Base-by-base conservation (phyloP, 2,329 filamentous ascomycete genomes). In the Neonectria magnoliae region DNA sequence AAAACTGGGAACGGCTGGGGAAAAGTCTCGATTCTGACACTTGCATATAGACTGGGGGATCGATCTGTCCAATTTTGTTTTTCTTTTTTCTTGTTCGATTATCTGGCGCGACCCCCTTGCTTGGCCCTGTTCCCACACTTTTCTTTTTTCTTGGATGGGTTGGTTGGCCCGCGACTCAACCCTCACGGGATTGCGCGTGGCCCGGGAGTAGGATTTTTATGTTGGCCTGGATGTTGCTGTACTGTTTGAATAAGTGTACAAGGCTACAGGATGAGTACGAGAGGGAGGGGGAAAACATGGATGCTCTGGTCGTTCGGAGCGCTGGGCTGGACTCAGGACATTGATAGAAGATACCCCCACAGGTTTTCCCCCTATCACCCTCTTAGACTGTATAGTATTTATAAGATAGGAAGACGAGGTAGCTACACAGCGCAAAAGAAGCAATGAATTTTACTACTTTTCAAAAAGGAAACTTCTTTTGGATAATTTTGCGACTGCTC, bases 341-440 rank as follows among this genome's bases (percentile, higher is more conserved):
- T 65, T 71, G 68, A 71, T 71, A 74, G 68, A 78, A 71, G 76
- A 78, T 76, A 77, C 75, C 73, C 71, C 70, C 66, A 69, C 64
- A 67, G 63, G 66, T 62, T 70, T 66, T 41, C 55, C 67, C 72
- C 67, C 58, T 72, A 67, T 52, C 63, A 65, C 60, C 64, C 62
- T 73, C 68, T 69, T 66, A 70, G 58, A 73, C 66, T 75, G 71
- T 75, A 73, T 68, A 75, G 61, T 73, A 75, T 64, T 57, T 68
- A 50, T 56, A 57, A 62, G 57, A 64, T 65, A 45, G 66, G 56
- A 68, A 69, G 62, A 69, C 52, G 63, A 67, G 58, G 50, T 60
- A 72, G 71, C 71, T 73, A 72, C 71, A 72, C 71, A 72, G 71
- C 71, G 62, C 60, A 65, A 65, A 60, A 64, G 47, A 66, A 62